Base-by-base conservation (phyloP, 257 asterid genomes). In the Cinchona pubescens region DNA sequence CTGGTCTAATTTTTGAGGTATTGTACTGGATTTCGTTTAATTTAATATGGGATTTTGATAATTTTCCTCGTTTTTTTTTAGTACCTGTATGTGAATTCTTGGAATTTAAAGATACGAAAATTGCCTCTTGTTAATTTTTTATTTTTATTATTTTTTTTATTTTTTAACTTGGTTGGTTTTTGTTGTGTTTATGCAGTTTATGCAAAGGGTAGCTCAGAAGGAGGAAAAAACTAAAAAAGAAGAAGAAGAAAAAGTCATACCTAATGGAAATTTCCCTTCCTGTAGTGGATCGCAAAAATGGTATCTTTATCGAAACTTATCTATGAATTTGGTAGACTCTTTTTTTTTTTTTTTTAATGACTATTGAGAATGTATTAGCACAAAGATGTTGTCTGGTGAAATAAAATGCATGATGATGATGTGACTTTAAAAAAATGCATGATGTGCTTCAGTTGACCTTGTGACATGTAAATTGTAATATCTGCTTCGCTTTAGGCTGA, bases 121-220 rank as follows among this genome's bases (percentile, higher is more conserved):
- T 61, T 60, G 43, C 43, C 2, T 60, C 55, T 82, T 70, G 32
- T 14, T 65, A 59, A 59, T 75, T 12, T 18, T 48, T 38, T 34
- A 32, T 69, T 55, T 67, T 65, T 45, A 37, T 27, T 30, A 13
- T 51, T 46, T 71, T 72, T 23, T 72, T 63, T 70, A 37, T 60
- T 38, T 69, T n/a, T n/a, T n/a, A n/a, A n/a, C n/a, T n/a, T n/a
- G n/a, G n/a, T n/a, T n/a, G n/a, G n/a, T n/a, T n/a, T n/a, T n/a
- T n/a, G n/a, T n/a, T 21, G 8, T 35, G 48, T 51, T 45, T 27
- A n/a, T 82, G 73, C 86, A 93, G 98, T 93, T 93, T 82, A 93
- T 93, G 98, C 98, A 93, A 88, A 90, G 97, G 86, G 97, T 87
- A 5, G 53, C 87, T 51, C 89, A 67, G 86, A 93, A 80, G 79